Evolutionary conservation across 208 protist genomes (phyloP), one percentile per base, ranked within the genome.

Genomic region (Crithidia mellificae): DNA sequence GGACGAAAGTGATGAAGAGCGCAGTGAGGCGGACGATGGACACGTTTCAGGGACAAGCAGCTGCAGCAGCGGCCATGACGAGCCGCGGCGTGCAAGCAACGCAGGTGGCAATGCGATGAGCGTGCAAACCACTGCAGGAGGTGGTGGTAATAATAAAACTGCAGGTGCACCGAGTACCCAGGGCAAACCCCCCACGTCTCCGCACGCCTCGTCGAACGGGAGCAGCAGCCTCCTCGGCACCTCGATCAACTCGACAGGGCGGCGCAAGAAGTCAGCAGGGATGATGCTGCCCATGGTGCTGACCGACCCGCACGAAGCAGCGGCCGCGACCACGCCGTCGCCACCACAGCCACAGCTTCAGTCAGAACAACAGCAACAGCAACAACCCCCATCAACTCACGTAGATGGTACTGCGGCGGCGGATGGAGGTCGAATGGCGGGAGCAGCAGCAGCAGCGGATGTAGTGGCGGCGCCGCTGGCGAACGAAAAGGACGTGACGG

Each of bases 261-360:
- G 14, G 19, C 29, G 36, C n/a, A 68, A 47, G 55, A 69, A 53
- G 47, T n/a, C 36, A 1, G 8, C 34, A 2, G 55, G 62, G 7
- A 46, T 70, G 36, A 66, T 53, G 56, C 49, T 70, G 46, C 63
- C 62, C 6, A 36, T 27, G 17, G 62, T 76, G 62, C 63, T 70
- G 41, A n/a, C 30, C n/a, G 30, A 63, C 32, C 38, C 38, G 14
- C 8, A 17, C 24, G 0, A 22, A 1, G 27, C 38, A n/a, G n/a
- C n/a, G n/a, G n/a, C n/a, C n/a, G n/a, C n/a, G 14, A 17, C 58
- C 14, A 29, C 46, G 39, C 15, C 54, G 14, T 15, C 54, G n/a
- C 34, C 36, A 17, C 54, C 24, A 34, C 32, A 11, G 7, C 22
- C 22, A 2, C 20, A 17, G 3, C 17, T 32, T 11, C n/a, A n/a